These are phyloP conservation scores for Aphanoascus verrucosus DNA, from an alignment of 2,329 filamentous ascomycete genomes.

Conservation along the genomic window DNA sequence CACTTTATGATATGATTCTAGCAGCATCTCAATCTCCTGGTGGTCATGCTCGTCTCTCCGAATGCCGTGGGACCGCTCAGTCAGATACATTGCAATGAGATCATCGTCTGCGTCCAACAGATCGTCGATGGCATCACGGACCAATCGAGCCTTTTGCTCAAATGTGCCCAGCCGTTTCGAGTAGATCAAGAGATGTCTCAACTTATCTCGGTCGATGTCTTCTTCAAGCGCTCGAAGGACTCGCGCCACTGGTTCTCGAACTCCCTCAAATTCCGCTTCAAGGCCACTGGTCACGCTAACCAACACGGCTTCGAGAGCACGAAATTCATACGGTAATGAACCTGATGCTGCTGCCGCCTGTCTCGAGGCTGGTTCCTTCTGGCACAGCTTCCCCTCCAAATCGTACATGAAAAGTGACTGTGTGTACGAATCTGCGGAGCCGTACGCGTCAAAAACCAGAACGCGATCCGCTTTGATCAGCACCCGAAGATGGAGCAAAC, in stretches of 20 bases:
- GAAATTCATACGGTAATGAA: conserved; percentile 84
- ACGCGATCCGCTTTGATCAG: conserved; percentile 92
- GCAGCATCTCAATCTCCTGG: conserved; percentile 89
- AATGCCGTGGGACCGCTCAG: conserved; percentile 69
- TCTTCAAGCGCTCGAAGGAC: conserved; percentile 87
- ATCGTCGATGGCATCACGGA: conserved; percentile 90
- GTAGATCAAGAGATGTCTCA: conserved; percentile 80
- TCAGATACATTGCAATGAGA: conserved; percentile 86
- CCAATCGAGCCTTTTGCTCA: conserved; percentile 89
- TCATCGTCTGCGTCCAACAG: conserved; percentile 94
- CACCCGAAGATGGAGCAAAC: conserved; percentile 89
- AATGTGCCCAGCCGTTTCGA: conserved; percentile 95
- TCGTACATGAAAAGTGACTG: conserved; percentile 98
- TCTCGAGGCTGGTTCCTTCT: conserved; percentile 49
- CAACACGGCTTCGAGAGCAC: conserved; percentile 86
- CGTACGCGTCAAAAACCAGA: conserved; percentile 91
- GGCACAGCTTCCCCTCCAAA: conserved; percentile 79
- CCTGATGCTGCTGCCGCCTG: conserved; percentile 38
- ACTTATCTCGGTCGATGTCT: conserved; percentile 89
- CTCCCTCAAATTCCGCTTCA: conserved; percentile 87
- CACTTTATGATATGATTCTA: conserved; percentile 96
- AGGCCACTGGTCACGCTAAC: conserved; percentile 86
- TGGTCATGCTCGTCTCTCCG: conserved; percentile 72
- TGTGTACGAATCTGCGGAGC: conserved; percentile 84
- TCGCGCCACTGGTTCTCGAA: conserved; percentile 81